A percentile compares a stretch with the other conserved stretches of the same genome.
These are phyloP conservation scores for Xylaria curta DNA, from an alignment of 495 filamentous ascomycete species.

Conservation along the genomic window DNA sequence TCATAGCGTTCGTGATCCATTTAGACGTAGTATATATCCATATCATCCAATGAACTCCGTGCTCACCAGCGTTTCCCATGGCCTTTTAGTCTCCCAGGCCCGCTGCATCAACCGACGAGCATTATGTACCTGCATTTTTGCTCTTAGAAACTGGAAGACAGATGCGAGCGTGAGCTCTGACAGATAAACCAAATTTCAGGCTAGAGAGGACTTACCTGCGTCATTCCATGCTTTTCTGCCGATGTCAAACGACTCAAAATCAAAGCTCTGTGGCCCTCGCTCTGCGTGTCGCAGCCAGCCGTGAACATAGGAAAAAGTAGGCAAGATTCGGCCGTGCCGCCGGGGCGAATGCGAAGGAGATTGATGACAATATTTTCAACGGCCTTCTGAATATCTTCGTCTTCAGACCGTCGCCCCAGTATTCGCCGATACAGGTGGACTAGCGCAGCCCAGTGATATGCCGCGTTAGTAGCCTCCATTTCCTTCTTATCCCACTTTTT, in stretches of 20 bases:
- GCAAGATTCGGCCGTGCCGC: slow-evolving; percentile 76
- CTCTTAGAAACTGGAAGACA: slow-evolving; percentile 22
- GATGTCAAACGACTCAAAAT: slow-evolving; percentile 71
- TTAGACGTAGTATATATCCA: not conserved
- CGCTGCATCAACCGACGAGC: slow-evolving; percentile 69
- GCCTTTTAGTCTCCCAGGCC: slow-evolving; percentile 67
- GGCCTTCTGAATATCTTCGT: slow-evolving; percentile 65
- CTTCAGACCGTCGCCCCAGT: slow-evolving; percentile 61
- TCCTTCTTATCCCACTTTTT: slow-evolving; percentile 65
- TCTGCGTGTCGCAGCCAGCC: slow-evolving; percentile 76
- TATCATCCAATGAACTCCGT: slow-evolving; percentile 68
- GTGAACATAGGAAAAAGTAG: slow-evolving; percentile 85
- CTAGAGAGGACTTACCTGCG: slow-evolving; percentile 59
- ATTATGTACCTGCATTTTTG: slow-evolving; percentile 54
- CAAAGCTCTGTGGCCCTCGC: slow-evolving; percentile 59
- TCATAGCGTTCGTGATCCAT: not conserved
- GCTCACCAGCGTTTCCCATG: slow-evolving; percentile 68
- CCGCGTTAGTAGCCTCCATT: slow-evolving; percentile 78
- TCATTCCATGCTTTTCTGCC: slow-evolving; percentile 79
- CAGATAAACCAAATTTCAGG: not conserved
- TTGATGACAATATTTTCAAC: slow-evolving; percentile 69
- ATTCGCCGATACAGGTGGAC: slow-evolving; percentile 80
- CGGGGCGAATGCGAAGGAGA: slow-evolving; percentile 65
- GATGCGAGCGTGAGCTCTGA: not conserved
- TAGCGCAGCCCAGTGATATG: slow-evolving; percentile 81